These are phyloP conservation scores for Ogataea haglerorum DNA, from an alignment of 805 yeast genomes.

Conservation along the genomic window DNA sequence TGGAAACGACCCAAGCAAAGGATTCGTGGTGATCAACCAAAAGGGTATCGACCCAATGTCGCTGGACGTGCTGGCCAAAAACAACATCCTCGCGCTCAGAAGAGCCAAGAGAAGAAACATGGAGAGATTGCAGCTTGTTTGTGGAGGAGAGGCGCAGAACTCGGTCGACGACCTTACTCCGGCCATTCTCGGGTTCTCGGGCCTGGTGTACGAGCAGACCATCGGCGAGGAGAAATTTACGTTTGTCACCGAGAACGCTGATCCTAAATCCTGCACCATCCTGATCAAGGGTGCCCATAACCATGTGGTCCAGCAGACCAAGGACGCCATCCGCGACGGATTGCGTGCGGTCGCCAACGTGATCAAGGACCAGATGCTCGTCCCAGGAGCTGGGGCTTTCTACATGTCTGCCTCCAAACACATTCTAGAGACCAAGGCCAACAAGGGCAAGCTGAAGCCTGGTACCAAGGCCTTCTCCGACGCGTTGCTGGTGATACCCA, in stretches of 20 bases:
- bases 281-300: constrained; percentile 91
- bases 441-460: constrained; percentile 81
- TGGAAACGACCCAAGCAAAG: constrained; percentile 63
- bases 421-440: constrained; percentile 51
- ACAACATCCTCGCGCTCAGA: constrained; percentile 89
- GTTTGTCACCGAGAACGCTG: constrained; percentile 82
- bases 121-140: constrained; percentile 95
- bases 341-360: constrained; percentile 92
- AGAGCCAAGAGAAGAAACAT: constrained; percentile 98
- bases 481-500: constrained; percentile 86
- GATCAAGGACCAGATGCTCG: constrained; percentile 74
- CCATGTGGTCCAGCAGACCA: constrained; percentile 85
- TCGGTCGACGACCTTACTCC: constrained; percentile 90
- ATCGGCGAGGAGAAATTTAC: constrained; percentile 98
- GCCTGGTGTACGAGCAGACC: constrained; percentile 85
- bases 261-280: constrained; percentile 89
- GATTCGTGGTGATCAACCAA: constrained; percentile 93
- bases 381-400: constrained; percentile 98
- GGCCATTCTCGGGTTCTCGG: constrained; percentile 79
- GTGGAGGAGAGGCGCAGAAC: constrained; percentile 98
- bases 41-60: constrained; percentile 99
- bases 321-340: constrained; percentile 97
- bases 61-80: constrained; percentile 86
- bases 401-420: constrained; percentile 78
- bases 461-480: constrained; percentile 95